These are phyloP conservation scores for Salix caprea DNA, from an alignment of 345 rosid species.

Conservation along the genomic window DNA sequence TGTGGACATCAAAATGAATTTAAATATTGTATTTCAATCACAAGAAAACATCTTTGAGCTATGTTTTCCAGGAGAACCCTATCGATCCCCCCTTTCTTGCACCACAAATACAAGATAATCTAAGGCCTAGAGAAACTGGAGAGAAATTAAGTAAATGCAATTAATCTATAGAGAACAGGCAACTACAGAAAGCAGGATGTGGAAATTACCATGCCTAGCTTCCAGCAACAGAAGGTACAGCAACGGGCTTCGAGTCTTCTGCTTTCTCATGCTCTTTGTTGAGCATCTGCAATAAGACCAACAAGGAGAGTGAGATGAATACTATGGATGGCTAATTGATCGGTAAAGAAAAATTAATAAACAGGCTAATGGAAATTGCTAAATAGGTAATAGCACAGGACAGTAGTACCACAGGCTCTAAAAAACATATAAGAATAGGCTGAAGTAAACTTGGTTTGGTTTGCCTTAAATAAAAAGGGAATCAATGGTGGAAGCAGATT, in stretches of 20 bases:
- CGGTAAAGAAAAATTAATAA: neutral
- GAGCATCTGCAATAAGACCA: constrained; percentile 47
- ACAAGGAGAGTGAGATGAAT: neutral
- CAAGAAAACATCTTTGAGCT: neutral
- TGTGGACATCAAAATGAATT: neutral
- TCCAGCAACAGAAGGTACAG: constrained; percentile 43
- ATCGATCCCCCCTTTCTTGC: neutral
- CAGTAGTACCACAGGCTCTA: neutral
- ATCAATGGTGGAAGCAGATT: neutral
- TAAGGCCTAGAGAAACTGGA: no score
- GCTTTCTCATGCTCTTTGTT: constrained; percentile 93
- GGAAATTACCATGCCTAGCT: constrained; percentile 25
- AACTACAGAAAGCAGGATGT: neutral
- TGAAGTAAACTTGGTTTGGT: neutral
- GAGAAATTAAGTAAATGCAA: neutral
- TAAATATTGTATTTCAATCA: neutral
- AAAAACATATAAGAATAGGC: neutral
- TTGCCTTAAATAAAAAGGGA: neutral
- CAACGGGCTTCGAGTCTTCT: constrained; percentile 66
- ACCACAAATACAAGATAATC: neutral
- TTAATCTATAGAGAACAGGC: neutral
- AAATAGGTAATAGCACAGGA: neutral
- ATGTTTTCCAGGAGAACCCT: neutral
- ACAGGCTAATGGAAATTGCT: neutral
- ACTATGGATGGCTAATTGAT: neutral